phyloP scores from a whole-genome alignment of 192 early-diverging fungal species.

The Coemansia sp. region DNA sequence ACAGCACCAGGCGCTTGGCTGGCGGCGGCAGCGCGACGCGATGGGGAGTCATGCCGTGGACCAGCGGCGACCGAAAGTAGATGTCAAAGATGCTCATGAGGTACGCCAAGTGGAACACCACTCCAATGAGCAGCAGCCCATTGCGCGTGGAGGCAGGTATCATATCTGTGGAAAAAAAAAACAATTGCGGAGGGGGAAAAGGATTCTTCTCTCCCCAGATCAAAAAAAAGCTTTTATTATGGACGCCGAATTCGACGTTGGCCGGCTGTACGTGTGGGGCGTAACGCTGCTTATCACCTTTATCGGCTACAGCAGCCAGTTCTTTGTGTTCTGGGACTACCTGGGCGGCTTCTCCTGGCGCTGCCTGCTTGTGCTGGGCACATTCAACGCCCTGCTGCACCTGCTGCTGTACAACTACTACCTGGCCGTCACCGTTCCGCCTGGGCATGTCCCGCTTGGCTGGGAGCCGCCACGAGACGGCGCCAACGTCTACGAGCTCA shows the following conservation, averaged over 20 bases:
- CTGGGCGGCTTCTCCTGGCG: slow-evolving; percentile 46
- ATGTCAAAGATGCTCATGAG: slow-evolving; percentile 94
- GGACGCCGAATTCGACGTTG: slow-evolving; percentile 49
- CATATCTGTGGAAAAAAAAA: slow-evolving; percentile 14
- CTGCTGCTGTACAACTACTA: slow-evolving; percentile 88
- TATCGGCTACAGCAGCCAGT: slow-evolving; percentile 60
- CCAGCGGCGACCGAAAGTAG: slow-evolving; percentile 96
- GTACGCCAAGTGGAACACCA: slow-evolving; percentile 91
- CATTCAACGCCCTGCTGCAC: slow-evolving; percentile 76
- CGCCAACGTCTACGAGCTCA: slow-evolving; percentile 62
- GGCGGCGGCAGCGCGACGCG: slow-evolving; percentile 66
- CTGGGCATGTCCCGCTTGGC: slow-evolving; percentile 71
- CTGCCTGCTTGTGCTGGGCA: slow-evolving; percentile 55
- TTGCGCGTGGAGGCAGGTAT: slow-evolving; percentile 44
- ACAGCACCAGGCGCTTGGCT: slow-evolving; percentile 81
- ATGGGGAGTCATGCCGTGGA: slow-evolving; percentile 94
- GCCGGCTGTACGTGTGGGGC: slow-evolving; percentile 54
- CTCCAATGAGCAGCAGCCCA: slow-evolving; percentile 72
- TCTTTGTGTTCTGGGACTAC: slow-evolving; percentile 62
- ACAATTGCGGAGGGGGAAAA: neutral
- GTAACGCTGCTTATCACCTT: slow-evolving; percentile 61
- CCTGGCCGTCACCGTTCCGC: slow-evolving; percentile 69
- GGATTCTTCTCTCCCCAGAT: neutral
- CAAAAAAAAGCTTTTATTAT: neutral
- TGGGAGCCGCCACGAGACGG: slow-evolving; percentile 44